Base-by-base conservation (phyloP, 2,329 filamentous ascomycete genomes). In the Botryotinia narcissicola region DNA sequence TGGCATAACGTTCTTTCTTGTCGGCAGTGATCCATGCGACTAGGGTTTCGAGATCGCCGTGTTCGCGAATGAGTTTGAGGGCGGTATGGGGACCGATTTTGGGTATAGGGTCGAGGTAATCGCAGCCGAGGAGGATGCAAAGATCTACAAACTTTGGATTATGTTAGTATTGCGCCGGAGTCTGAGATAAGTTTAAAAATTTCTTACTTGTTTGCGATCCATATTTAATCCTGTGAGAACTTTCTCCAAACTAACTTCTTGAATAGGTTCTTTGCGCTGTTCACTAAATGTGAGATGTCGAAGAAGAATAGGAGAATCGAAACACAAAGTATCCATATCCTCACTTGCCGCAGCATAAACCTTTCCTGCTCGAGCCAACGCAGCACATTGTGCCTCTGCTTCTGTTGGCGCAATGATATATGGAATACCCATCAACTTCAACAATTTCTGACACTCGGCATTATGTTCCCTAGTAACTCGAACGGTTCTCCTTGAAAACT, bases 271-370 rank as follows among this genome's bases (percentile, higher is more conserved):
- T 84, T 99, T 99, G 76, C 95, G 89, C 85, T 97, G 94, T 85
- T 99, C 96, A 81, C 94, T 97, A 82, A 98, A 98, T 2, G 96
- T 99, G 76, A 99, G 88, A 83, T 99, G 95, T 68, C 96, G 89
- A 76, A 99, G 85, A 64, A 99, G 85, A 74, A 99, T 95, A 0
- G 96, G 96, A 70, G 95, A 88, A 80, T 98, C 91, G 83, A 99
- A 99, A 80, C 95, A 98, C 72, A 99, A 85, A 0, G 96, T 99
- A 81, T 99, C 96, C 96, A 99, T 99, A 84, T 99, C 96, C 84
- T 99, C 96, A 76, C 93, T 97, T 4, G 96, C 96, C 32, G 96
- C 96, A 5, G 95, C 96, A 82, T 97, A 99, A 70, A 99, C 96
- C 84, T 98, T 98, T 54, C 94, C 95, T 8, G 93, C 95, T 75